Base-by-base conservation (phyloP, 768 basidiomycete species). In the Guyanaporus albipodus region DNA sequence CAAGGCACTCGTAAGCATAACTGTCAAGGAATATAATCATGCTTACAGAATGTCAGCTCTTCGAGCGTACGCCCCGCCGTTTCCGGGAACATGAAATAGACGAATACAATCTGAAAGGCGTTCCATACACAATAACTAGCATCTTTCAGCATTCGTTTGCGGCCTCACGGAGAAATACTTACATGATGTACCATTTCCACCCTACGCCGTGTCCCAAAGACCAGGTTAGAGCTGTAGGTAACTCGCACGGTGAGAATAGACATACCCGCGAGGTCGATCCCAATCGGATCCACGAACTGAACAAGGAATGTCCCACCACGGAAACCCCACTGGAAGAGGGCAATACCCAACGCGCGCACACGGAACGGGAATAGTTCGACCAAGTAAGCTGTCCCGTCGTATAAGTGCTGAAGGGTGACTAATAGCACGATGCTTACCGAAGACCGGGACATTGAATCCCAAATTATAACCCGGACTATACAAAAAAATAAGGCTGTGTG, bases 331-430 rank as follows among this genome's bases (percentile, higher is more conserved):
- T 83, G 79, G 69, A 79, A 82, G 19, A 83, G 58, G 6, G 80
- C 67, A 46, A 83, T 74, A 31, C 82, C 82, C 60, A 75, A 77
- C 1, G 82, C 74, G 45, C 82, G 78, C 24, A 74, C 73, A 49
- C 79, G 75, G 67, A 71, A 83, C 0, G 81, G 82, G 71, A 83
- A 82, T 21, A 84, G 56, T 55, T 83, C 82, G 18, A 81, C 78
- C 50, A 82, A 32, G 31, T 32, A 32, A 32, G 31, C 31, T 32
- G 54, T 34, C 27, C 8, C 12, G 5, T 28, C 7, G 12, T 15
- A n/a, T 9, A 27, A 19, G 12, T 5, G n/a, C n/a, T n/a, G n/a
- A n/a, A n/a, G n/a, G 14, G 18, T 23, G 11, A 36, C 17, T 1
- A 12, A 22, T 8, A n/a, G 23, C 19, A 2, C 6, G 14, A 24